Base-by-base conservation (phyloP, 345 rosid species). In the Hevea brasiliensis region DNA sequence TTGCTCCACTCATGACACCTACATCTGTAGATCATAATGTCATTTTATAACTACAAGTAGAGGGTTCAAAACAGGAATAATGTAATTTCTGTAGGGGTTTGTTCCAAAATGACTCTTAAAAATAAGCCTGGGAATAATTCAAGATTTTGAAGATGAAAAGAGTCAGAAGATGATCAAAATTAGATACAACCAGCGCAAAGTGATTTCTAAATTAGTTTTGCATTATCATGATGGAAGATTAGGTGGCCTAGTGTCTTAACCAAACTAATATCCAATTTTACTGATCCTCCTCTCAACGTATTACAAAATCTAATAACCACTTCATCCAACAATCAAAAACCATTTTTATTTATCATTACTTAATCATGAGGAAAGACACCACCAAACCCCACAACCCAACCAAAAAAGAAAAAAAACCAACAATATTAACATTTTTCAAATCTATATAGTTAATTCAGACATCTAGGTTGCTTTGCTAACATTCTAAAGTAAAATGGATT, bases 1-100 rank as follows among this genome's bases (percentile, higher is more conserved):
- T 87, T 67, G 98, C 98, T 76, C 98, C 97, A 71, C 98, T 93
- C 97, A 93, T 93, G 35, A 93, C 96, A 58, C 97, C 98, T 3
- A 93, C 92, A 85, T 93, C 97, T 93, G 92, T 77, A 74, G 32
- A 82, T 56, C 1, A 26, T 1, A 72, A 27, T 20, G 8, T 65
- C 18, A 26, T 41, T 23, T 6, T 10, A 45, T 15, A 15, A 44
- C 37, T 21, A 24, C 4, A 1, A 24, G 1, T 17, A 65, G n/a
- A 24, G 32, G 9, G 2, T 42, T 21, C 67, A 41, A n/a, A 40
- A 63, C 1, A 20, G n/a, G 14, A 63, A 63, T 35, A 61, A 37
- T 24, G 37, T 6, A 8, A 15, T 29, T 37, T 23, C 45, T 35
- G 45, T 17, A 15, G n/a, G 4, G 14, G 55, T 50, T 14, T 50